Percentiles rank a stretch among this genome's conserved stretches.
These are phyloP conservation scores for Leptographium wingfieldii DNA, from an alignment of 2,329 filamentous ascomycete species.

Conservation along the genomic window DNA sequence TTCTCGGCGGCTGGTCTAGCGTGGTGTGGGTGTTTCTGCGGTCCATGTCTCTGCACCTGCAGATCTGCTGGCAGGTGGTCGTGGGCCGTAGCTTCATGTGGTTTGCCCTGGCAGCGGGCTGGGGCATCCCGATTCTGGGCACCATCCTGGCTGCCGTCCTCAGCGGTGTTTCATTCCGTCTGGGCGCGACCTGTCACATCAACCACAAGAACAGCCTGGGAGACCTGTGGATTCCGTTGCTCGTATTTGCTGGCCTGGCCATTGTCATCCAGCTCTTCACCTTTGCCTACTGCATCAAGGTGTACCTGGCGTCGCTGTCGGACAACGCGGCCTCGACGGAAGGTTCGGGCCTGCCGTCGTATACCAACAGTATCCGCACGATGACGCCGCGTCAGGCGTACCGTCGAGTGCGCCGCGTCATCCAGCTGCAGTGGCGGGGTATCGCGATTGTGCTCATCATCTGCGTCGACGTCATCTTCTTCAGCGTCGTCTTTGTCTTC, in stretches of 20 bases:
- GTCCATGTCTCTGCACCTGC: conserved; percentile 82
- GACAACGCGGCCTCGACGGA: conserved; percentile 61
- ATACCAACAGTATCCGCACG: conserved; percentile 61
- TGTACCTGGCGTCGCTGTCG: conserved; percentile 75
- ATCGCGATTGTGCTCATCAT: conserved; percentile 85
- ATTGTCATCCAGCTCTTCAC: conserved; percentile 74
- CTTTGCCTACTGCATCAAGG: conserved; percentile 85
- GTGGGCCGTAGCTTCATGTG: conserved; percentile 87
- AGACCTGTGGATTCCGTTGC: conserved; percentile 81
- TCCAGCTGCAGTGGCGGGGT: conserved; percentile 88
- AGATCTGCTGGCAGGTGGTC: conserved; percentile 94
- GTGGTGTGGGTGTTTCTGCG: conserved; percentile 88
- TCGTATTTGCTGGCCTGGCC: conserved; percentile 64
- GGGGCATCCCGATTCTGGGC: conserved; percentile 69
- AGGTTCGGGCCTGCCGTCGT: conserved; percentile 60
- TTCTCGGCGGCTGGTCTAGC: conserved; percentile 74
- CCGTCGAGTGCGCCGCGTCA: conserved; percentile 69
- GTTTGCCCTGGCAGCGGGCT: conserved; percentile 65
- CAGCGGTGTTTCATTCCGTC: conserved; percentile 89
- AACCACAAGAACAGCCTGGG: conserved; percentile 76
- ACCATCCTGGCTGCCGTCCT: conserved; percentile 65
- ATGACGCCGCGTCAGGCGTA: conserved; percentile 80
- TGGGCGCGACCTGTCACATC: conserved; percentile 85
- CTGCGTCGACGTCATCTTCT: conserved; percentile 83
- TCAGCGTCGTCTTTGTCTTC: conserved; percentile 81